phyloP scores from a whole-genome alignment of 1,139 yeast species.

The Diutina pseudorugosa region DNA sequence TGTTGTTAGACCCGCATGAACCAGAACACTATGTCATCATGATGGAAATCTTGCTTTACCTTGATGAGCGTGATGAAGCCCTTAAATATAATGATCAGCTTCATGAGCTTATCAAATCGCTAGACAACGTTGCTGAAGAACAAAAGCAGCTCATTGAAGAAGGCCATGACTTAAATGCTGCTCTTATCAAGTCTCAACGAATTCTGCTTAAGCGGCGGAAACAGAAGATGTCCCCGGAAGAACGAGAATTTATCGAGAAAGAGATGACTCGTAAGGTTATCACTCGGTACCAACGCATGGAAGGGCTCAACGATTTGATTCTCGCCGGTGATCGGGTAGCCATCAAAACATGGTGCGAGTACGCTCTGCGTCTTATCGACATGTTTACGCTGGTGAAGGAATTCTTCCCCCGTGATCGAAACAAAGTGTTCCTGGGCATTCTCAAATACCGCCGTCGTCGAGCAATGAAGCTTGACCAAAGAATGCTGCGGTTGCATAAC shows the following conservation, averaged over 20 bases:
- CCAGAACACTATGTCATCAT: conserved; percentile 64
- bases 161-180: conserved; percentile 7
- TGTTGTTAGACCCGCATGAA: conserved; percentile 48
- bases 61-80: conserved; percentile 61
- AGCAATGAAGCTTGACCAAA: conserved; percentile 57
- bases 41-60: conserved; percentile 68
- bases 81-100: conserved; percentile 2
- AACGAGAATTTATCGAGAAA: conserved; percentile 45
- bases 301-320: conserved; percentile 43
- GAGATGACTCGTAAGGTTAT: conserved; percentile 48
- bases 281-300: conserved; percentile 53
- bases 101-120: conserved; percentile 7
- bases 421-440: conserved; percentile 57
- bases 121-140: conserved; percentile 5
- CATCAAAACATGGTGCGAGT: conserved; percentile 68
- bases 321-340: conserved; percentile 47
- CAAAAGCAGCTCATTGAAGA: conserved; percentile 3
- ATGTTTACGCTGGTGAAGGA: conserved; percentile 65
- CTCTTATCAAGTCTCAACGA: conserved; percentile 16
- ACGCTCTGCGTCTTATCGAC: conserved; percentile 74
- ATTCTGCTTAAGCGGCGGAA: conserved; percentile 7
- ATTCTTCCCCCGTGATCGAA: conserved; percentile 69
- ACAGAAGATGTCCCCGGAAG: conserved; percentile 37
- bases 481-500: conserved; percentile 54
- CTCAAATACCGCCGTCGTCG: conserved; percentile 48